These are phyloP conservation scores for Thamnidium elegans DNA, from an alignment of 192 early-diverging fungal genomes.

Conservation along the genomic window DNA sequence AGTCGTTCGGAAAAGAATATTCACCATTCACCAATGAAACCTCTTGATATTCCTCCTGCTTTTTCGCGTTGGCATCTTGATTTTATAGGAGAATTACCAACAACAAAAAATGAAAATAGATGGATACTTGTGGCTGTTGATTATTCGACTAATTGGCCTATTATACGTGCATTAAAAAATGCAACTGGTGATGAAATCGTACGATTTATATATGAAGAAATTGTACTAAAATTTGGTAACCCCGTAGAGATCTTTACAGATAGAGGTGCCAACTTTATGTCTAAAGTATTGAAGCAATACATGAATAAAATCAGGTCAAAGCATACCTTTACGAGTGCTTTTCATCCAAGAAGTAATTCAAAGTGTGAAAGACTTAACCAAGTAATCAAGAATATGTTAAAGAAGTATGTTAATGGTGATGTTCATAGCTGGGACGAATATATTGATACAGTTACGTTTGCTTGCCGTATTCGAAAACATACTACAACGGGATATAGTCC, in stretches of 20 bases:
- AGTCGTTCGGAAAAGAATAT: background rate
- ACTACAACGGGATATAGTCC: conserved; percentile 2
- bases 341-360: conserved; percentile 17
- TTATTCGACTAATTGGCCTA: conserved; percentile 29
- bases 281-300: conserved; percentile 13
- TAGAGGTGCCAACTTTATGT: conserved; percentile 25
- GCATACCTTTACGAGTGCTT: conserved; percentile 23
- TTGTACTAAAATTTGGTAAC: conserved; percentile 19
- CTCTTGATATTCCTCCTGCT: conserved; percentile 1
- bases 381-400: conserved; percentile 12
- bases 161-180: conserved; percentile 15
- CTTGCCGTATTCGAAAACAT: conserved; percentile 8
- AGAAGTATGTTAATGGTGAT: background rate
- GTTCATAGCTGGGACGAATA: conserved; percentile 20
- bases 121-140: conserved; percentile 32
- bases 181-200: conserved; percentile 19
- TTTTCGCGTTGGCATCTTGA: conserved; percentile 9
- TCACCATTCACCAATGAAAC: conserved; percentile 9
- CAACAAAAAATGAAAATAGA: background rate
- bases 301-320: background rate
- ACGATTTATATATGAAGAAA: conserved; percentile 30
- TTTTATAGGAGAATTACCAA: conserved; percentile 8
- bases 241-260: conserved; percentile 6
- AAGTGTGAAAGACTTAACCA: conserved; percentile 25
- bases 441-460: conserved; percentile 7